Evolutionary conservation across 2,329 filamentous ascomycete species (phyloP).

Genomic region (Saccharata proteae): DNA sequence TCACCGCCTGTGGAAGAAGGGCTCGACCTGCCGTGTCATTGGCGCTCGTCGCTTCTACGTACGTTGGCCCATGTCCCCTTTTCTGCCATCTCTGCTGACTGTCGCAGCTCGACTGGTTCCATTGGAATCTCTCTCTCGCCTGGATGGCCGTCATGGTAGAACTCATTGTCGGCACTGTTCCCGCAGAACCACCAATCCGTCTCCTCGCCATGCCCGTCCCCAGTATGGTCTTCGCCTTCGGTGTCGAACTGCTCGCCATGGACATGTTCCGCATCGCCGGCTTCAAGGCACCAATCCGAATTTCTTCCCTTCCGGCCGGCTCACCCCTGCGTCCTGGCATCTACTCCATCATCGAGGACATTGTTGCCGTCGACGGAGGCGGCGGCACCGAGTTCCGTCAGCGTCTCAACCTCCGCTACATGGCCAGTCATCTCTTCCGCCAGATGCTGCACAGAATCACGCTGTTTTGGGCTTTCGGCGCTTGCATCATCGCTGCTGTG

Average conservation of each 20-base stretch:
- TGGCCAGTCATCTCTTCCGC: constrained; percentile 41
- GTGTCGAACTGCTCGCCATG: constrained; percentile 37
- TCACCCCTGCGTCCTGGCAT: constrained; percentile 40
- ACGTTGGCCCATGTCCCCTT: constrained; percentile 9
- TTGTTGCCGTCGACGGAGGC: constrained; percentile 40
- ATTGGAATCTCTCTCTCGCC: constrained; percentile 43
- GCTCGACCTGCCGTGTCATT: constrained; percentile 41
- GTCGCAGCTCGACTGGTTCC: constrained; percentile 42
- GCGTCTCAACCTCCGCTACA: constrained; percentile 39
- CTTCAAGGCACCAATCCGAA: constrained; percentile 36
- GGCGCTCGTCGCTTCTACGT: constrained; percentile 31
- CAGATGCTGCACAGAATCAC: constrained; percentile 41
- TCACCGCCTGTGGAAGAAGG: constrained; percentile 37
- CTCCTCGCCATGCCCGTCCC: constrained; percentile 41
- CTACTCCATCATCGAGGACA: constrained; percentile 43
- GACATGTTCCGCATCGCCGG: constrained; percentile 35
- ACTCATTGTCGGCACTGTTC: constrained; percentile 40
- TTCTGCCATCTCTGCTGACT: constrained; percentile 9
- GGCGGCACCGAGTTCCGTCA: constrained; percentile 42
- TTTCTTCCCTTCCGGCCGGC: constrained; percentile 40
- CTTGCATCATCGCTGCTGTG: constrained; percentile 26
- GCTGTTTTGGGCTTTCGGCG: constrained; percentile 40
- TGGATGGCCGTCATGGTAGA: constrained; percentile 47
- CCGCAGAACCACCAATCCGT: constrained; percentile 37
- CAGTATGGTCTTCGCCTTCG: constrained; percentile 41